Base-by-base conservation (phyloP, 129 eudicot species). In the Escallonia rubra region DNA sequence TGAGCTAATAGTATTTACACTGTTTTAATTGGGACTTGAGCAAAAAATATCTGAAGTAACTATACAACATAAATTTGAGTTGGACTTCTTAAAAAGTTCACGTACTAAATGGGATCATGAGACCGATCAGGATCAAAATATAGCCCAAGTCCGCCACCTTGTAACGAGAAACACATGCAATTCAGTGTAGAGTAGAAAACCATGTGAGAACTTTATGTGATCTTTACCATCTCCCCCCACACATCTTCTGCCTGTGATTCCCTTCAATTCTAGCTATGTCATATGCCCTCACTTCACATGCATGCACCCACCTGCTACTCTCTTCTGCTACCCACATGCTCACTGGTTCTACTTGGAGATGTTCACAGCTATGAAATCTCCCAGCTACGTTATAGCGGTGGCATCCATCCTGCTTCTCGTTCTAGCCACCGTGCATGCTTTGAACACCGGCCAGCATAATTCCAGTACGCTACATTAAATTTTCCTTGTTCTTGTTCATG, bases 181-280 rank as follows among this genome's bases (percentile, higher is more conserved):
- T 65, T 65, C 16, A 65, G 44, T 65, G 69, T 12, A 48, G 49
- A 49, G 58, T 41, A 34, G 59, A 23, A 65, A 65, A 47, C 34
- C 69, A 47, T 65, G 69, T 65, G 69, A 65, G 10, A 38, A 12
- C 47, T 14, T 44, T 47, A 65, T 38, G 11, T 65, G 38, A 38
- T 40, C 44, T 38, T 65, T 44, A 10, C 12, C 44, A 11, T 38
- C 47, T 62, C 23, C 42, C n/a, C 6, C 66, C 1, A 1, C 34
- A 23, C 69, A 65, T 48, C 11, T 65, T 65, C 15, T 65, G 51
- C 59, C 69, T 49, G 69, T 65, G 69, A 65, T 49, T 65, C 49
- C 56, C 57, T 65, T 65, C 47, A 49, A 65, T 65, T n/a, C 23
- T 5, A n/a, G 15, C 61, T 4, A 5, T 50, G 8, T 15, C 4